Percentiles rank a stretch among this genome's conserved stretches.
phyloP scores from a whole-genome alignment of 768 basidiomycete species.

The Boletus patriciae region DNA sequence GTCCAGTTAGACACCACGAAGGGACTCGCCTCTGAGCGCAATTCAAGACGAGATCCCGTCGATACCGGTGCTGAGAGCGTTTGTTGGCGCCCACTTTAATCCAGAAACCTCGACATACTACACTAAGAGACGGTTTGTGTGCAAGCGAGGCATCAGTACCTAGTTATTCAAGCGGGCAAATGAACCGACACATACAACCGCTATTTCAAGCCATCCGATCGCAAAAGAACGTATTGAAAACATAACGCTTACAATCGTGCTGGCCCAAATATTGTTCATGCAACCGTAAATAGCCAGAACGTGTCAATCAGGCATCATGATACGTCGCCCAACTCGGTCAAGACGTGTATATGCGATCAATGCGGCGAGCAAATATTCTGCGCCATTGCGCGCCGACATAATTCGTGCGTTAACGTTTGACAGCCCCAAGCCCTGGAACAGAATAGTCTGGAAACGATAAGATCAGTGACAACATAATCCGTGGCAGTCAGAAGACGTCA shows the following conservation, averaged over 20 bases:
- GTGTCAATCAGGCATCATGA: neutral
- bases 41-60: neutral
- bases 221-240: neutral
- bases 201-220: neutral
- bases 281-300: no score
- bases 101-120: neutral
- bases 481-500: neutral
- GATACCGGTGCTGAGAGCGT: neutral
- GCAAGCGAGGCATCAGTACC: neutral
- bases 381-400: neutral
- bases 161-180: neutral
- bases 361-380: neutral
- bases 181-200: neutral
- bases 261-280: neutral
- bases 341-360: neutral
- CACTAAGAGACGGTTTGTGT: neutral
- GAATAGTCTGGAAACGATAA: neutral
- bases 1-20: neutral
- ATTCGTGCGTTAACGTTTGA: neutral
- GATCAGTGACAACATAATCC: neutral
- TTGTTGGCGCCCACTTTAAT: neutral
- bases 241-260: neutral
- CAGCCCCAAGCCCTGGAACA: neutral
- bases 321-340: neutral
- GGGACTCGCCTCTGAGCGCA: neutral